Base-by-base conservation (phyloP, 352 stramenopile species). In the Phytopythium kandeliae region DNA sequence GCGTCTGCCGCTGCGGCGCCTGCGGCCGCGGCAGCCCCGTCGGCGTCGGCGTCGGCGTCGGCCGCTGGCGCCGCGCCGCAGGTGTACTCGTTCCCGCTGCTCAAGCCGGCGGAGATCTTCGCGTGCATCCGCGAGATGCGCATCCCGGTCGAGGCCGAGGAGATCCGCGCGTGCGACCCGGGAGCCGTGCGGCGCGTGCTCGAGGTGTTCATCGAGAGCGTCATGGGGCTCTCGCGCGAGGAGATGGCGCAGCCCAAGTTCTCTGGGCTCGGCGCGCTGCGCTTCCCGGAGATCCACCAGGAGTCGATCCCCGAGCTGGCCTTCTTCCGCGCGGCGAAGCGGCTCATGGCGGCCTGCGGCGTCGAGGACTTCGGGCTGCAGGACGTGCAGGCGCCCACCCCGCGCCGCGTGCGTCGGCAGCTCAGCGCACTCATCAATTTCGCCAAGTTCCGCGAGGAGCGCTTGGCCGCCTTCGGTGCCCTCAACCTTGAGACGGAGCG, bases 391-490 rank as follows among this genome's bases (percentile, higher is more conserved):
- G 57, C 74, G 41, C 96, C 96, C 10, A 91, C 70, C 21, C 60
- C 73, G 28, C 97, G 97, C 58, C 82, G 96, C 54, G 79, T 99
- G 40, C 78, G 87, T 13, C 68, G 83, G 0, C 92, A 98, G 59
- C 75, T 99, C 31, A 98, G 89, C 54, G 96, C 93, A 22, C 83
- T 98, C 38, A 98, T 99, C 58, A 99, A 99, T 77, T 98, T 99
- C 69, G 77, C 89, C 49, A 98, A 97, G 63, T 98, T 98, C 65
- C 76, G 93, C 17, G 91, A 98, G 52, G 95, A 98, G 57, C 86
- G 92, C 12, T 56, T 98, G 24, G 63, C 62, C 2, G 64, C 91
- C 15, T 97, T 98, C 55, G 67, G 62, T 6, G 73, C 95, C 16
- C 67, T 96, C 34, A 90, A 71, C 30, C 67, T 77, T n/a, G 66